phyloP scores from a whole-genome alignment of 192 early-diverging fungal genomes.

The Paraglomus brasilianum region DNA sequence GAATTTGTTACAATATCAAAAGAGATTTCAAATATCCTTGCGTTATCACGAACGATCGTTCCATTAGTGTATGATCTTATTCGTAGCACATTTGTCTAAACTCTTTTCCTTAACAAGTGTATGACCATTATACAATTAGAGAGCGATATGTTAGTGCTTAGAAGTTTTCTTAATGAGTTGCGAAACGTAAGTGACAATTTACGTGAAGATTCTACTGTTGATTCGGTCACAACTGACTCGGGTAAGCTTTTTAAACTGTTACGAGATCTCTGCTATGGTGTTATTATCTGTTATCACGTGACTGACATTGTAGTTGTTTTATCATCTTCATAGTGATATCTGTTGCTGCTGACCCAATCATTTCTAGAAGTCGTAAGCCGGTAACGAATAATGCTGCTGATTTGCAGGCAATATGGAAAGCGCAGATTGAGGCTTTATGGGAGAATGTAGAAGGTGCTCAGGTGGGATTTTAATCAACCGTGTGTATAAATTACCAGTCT shows the following conservation, averaged over 20 bases:
- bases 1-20: constrained; percentile 87
- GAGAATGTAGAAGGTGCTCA: constrained; percentile 60
- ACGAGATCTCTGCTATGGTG: neutral
- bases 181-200: constrained; percentile 51
- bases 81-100: too few species aligned
- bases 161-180: constrained; percentile 68
- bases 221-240: constrained; percentile 31
- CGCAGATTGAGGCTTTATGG: constrained; percentile 57
- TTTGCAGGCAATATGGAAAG: constrained; percentile 52
- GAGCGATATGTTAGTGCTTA: constrained; percentile 70
- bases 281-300: neutral
- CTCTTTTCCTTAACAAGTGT: too few species aligned
- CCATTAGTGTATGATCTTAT: neutral
- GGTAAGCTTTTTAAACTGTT: constrained; percentile 24
- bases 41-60: neutral
- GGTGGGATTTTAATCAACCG: constrained; percentile 31
- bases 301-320: neutral
- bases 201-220: constrained; percentile 43
- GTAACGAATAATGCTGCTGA: constrained; percentile 40
- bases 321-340: constrained; percentile 33
- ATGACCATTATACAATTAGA: constrained; percentile 47
- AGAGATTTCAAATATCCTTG: constrained; percentile 63
- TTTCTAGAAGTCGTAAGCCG: constrained; percentile 32
- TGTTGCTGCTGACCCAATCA: constrained; percentile 45
- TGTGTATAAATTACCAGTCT: too few species aligned